phyloP scores from a whole-genome alignment of 352 stramenopile genomes.

The Pythium plurisporium region DNA sequence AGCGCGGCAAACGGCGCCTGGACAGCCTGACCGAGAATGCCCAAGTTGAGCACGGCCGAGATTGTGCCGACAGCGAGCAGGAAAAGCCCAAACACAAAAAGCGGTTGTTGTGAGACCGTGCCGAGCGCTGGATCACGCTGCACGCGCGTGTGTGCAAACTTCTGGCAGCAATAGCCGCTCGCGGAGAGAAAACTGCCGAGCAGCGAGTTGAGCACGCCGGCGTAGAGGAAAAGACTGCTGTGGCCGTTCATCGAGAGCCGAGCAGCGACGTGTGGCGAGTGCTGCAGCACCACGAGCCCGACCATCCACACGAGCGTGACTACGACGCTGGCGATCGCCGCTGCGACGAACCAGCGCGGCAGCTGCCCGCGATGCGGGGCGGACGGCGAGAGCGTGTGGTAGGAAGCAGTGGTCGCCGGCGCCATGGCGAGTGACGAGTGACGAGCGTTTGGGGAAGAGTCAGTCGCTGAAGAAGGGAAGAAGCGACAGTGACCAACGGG shows the following conservation, averaged over 20 bases:
- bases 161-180: constrained; percentile 80
- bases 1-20: constrained; percentile 76
- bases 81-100: constrained; percentile 53
- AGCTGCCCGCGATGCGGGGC: constrained; percentile 16
- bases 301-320: constrained; percentile 47
- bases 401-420: constrained; percentile 1
- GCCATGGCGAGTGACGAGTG: constrained; percentile 1
- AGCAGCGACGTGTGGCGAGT: constrained; percentile 25
- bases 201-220: constrained; percentile 67
- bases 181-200: constrained; percentile 72
- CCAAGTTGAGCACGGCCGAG: constrained; percentile 67
- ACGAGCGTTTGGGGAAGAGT: no score
- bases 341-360: constrained; percentile 51
- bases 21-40: constrained; percentile 69
- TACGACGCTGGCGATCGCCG: constrained; percentile 34
- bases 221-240: constrained; percentile 47
- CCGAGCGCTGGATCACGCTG: constrained; percentile 43
- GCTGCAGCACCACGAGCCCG: constrained; percentile 38
- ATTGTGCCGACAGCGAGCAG: constrained; percentile 61
- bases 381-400: constrained; percentile 1
- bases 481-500: background rate
- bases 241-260: constrained; percentile 13
- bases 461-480: background rate
- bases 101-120: constrained; percentile 52
- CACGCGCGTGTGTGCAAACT: constrained; percentile 60